phyloP scores from a whole-genome alignment of 192 early-diverging fungal species.

The Umbelopsis ramanniana region DNA sequence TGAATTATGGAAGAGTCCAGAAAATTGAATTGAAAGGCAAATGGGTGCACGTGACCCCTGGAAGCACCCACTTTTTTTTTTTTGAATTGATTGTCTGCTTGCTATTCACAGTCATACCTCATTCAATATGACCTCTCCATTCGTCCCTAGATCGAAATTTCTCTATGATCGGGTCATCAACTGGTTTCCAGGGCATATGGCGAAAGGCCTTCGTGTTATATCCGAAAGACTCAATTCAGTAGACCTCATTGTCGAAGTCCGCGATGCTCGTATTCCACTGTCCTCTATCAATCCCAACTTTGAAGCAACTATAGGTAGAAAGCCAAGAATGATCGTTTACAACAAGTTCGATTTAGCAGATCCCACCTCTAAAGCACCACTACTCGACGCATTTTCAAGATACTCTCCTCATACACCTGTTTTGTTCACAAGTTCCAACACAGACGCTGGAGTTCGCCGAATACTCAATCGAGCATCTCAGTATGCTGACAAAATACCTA shows the following conservation, averaged over 20 bases:
- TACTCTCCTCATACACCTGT: conserved; percentile 52
- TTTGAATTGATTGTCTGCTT: neutral
- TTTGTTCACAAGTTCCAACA: conserved; percentile 68
- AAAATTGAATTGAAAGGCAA: neutral
- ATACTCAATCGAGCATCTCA: conserved; percentile 72
- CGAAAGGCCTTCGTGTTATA: conserved; percentile 76
- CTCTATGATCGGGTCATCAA: conserved; percentile 71
- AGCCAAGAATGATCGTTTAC: conserved; percentile 83
- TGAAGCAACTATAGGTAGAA: conserved; percentile 64
- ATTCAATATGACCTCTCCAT: conserved; percentile 15
- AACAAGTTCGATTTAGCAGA: conserved; percentile 94
- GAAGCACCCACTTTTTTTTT: neutral
- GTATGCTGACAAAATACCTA: conserved; percentile 45
- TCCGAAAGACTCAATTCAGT: conserved; percentile 69
- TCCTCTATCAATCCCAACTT: conserved; percentile 89
- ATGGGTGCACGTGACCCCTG: neutral
- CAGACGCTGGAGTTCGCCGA: conserved; percentile 62
- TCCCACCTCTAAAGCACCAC: conserved; percentile 46
- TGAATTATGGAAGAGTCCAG: neutral
- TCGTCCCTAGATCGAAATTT: conserved; percentile 30
- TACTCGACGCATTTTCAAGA: conserved; percentile 32
- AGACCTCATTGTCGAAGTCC: conserved; percentile 91
- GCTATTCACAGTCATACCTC: neutral
- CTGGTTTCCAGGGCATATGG: conserved; percentile 92
- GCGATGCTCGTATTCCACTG: conserved; percentile 93